phyloP scores from a whole-genome alignment of 2,329 filamentous ascomycete genomes.

The Fulvia fulva region DNA sequence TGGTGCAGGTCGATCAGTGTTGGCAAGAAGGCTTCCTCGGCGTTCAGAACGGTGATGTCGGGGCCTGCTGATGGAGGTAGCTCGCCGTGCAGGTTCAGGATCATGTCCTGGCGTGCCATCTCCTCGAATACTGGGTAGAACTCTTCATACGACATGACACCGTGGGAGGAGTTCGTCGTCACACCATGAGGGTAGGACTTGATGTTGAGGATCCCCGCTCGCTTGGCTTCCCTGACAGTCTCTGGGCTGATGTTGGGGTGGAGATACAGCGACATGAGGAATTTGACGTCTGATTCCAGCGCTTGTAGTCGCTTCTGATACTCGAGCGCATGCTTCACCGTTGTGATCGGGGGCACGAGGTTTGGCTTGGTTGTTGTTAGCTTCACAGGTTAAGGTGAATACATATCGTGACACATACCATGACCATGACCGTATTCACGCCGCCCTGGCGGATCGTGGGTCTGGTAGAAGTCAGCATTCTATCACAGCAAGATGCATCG shows the following conservation, averaged over 20 bases:
- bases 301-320: conserved; percentile 43
- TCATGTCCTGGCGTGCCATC: conserved; percentile 78
- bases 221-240: conserved; percentile 66
- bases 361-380: conserved; percentile 40
- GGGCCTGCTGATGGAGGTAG: conserved; percentile 53
- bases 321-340: conserved; percentile 44
- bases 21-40: conserved; percentile 74
- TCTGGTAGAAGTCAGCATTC: conserved; percentile 24
- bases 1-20: conserved; percentile 69
- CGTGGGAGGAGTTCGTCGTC: conserved; percentile 59
- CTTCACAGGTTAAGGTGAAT: background rate
- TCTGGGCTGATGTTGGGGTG: conserved; percentile 48
- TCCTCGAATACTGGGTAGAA: conserved; percentile 81
- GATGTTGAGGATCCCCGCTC: conserved; percentile 66
- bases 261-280: conserved; percentile 51
- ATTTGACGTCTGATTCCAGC: conserved; percentile 48
- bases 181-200: conserved; percentile 63
- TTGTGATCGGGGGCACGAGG: conserved; percentile 49
- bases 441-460: conserved; percentile 50
- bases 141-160: conserved; percentile 64
- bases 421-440: conserved; percentile 53
- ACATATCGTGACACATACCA: conserved; percentile 37
- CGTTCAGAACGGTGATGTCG: conserved; percentile 53
- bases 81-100: conserved; percentile 94
- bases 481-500: background rate